Conservation (phyloP, 2,329 filamentous ascomycete species). For the Fusarium nematophilum region DNA sequence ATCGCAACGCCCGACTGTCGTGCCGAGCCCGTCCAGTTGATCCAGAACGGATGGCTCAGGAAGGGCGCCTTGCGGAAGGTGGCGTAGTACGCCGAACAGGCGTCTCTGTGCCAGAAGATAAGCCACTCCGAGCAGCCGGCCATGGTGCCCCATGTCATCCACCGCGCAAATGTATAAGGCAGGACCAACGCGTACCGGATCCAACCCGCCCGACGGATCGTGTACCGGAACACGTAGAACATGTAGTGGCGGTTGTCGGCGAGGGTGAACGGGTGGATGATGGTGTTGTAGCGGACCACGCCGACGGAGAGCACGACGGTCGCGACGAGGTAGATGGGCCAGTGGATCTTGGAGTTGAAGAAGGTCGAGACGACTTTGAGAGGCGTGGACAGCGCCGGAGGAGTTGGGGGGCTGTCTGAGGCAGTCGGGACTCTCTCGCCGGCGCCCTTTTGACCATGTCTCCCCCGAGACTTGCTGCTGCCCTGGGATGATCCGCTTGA, state of each 20-base stretch:
- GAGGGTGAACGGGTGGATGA: conserved; percentile 94
- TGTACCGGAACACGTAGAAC: conserved; percentile 93
- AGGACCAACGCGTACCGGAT: conserved; percentile 76
- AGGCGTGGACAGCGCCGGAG: conserved; percentile 15
- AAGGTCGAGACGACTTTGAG: conserved; percentile 21
- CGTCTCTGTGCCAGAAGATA: conserved; percentile 7
- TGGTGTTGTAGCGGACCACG: conserved; percentile 84
- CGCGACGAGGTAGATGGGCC: conserved; percentile 49
- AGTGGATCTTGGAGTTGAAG: conserved; percentile 51
- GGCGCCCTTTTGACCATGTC: background rate
- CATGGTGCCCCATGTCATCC: conserved; percentile 74
- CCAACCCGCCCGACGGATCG: conserved; percentile 72
- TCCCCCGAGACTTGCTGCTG: conserved; percentile 1
- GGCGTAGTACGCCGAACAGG: conserved; percentile 29
- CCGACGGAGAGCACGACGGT: conserved; percentile 53
- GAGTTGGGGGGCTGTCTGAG: background rate
- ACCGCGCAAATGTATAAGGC: conserved; percentile 77
- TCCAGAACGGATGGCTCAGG: conserved; percentile 46
- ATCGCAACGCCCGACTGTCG: conserved; percentile 23
- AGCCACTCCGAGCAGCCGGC: conserved; percentile 54
- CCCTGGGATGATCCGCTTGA: background rate
- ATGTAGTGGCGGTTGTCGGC: conserved; percentile 98
- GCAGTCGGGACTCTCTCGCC: background rate
- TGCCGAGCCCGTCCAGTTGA: conserved; percentile 1
- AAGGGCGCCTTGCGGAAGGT: conserved; percentile 30